These are phyloP conservation scores for Colletotrichum magnum DNA, from an alignment of 2,329 filamentous ascomycete species.

Conservation along the genomic window DNA sequence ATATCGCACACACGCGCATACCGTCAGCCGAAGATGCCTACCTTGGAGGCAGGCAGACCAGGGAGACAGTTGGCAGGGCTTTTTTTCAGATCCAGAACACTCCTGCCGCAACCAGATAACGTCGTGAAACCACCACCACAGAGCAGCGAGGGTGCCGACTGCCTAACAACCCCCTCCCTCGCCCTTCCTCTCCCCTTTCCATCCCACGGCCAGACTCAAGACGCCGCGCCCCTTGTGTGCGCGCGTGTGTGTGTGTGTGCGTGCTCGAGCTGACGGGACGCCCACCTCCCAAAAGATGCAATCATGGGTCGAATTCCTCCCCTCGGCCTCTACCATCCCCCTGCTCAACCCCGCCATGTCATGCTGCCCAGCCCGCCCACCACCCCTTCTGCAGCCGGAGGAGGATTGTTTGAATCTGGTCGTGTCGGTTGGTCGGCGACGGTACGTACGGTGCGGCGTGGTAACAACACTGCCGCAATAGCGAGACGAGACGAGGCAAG, in stretches of 20 bases:
- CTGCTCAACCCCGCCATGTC: constrained; percentile 37
- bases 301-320: constrained; percentile 24
- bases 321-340: constrained; percentile 1
- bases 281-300: constrained; percentile 31
- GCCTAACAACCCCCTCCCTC: background rate
- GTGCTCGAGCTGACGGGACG: constrained; percentile 27
- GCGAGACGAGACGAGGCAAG: background rate
- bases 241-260: constrained; percentile 3
- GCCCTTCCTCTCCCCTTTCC: background rate
- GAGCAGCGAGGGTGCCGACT: background rate
- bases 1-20: constrained; percentile 1
- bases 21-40: constrained; percentile 1
- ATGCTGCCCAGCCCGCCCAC: constrained; percentile 35
- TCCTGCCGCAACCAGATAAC: constrained; percentile 20
- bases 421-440: background rate
- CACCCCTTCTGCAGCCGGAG: constrained; percentile 15
- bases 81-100: constrained; percentile 6
- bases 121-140: constrained; percentile 20
- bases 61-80: background rate
- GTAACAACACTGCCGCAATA: background rate
- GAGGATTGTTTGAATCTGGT: background rate
- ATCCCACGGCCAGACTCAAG: constrained; percentile 3
- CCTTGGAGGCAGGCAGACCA: background rate
- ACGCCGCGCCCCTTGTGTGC: constrained; percentile 7
- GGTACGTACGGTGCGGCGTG: background rate